Conservation (phyloP, 768 basidiomycete species). For the Kwoniella newhampshirensis region DNA sequence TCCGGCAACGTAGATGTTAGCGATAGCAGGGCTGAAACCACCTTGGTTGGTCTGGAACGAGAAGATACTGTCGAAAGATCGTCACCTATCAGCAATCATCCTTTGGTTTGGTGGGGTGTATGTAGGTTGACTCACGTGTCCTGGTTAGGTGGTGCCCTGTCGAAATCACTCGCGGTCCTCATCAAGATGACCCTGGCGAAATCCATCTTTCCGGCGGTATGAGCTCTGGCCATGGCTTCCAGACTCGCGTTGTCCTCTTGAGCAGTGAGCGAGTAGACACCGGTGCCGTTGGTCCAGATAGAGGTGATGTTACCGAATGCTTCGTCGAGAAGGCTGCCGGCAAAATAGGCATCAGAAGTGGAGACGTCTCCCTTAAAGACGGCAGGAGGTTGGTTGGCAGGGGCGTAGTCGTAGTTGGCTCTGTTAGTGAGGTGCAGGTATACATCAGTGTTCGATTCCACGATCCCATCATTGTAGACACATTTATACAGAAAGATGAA, state of each 20-base stretch:
- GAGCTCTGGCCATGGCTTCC: conserved; percentile 54
- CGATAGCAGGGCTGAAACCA: conserved; percentile 52
- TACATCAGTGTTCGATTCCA: too few species aligned
- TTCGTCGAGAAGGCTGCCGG: conserved; percentile 53
- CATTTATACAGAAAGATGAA: neutral
- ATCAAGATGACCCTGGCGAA: conserved; percentile 55
- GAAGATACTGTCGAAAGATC: conserved; percentile 29
- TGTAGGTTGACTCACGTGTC: conserved; percentile 34
- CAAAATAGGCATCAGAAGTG: conserved; percentile 55
- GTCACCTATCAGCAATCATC: neutral
- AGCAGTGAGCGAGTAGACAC: conserved; percentile 28
- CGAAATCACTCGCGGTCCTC: conserved; percentile 49
- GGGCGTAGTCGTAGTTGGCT: conserved; percentile 49
- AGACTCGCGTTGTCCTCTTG: conserved; percentile 58
- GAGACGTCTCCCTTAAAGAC: conserved; percentile 53
- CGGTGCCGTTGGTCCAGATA: conserved; percentile 50
- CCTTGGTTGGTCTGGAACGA: conserved; percentile 49
- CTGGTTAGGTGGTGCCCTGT: conserved; percentile 20
- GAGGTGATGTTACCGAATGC: conserved; percentile 55
- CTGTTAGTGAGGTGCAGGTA: neutral
- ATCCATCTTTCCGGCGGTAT: conserved; percentile 52
- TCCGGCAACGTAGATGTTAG: conserved; percentile 56
- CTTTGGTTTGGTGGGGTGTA: conserved; percentile 13
- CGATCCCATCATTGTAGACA: neutral
- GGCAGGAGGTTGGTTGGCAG: conserved; percentile 51